Conservation (phyloP, 2,329 filamentous ascomycete genomes). For the Fusarium sp. region DNA sequence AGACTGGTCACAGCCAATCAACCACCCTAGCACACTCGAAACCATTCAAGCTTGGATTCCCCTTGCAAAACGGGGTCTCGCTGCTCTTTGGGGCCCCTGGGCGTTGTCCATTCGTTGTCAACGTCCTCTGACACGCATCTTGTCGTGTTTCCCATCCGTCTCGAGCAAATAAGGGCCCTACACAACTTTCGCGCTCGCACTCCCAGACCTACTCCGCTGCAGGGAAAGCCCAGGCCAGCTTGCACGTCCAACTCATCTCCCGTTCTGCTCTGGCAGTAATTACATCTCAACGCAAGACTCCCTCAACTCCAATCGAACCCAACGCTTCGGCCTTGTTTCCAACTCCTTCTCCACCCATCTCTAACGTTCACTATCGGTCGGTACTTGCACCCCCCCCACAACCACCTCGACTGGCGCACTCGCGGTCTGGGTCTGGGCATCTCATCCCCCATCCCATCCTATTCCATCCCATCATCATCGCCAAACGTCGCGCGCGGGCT, state of each 20-base stretch:
- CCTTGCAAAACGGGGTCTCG: conserved; percentile 12
- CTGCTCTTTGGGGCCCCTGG: neutral
- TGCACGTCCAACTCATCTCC: conserved; percentile 28
- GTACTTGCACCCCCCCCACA: conserved; percentile 24
- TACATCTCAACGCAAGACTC: neutral
- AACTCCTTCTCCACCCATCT: conserved; percentile 28
- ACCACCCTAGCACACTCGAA: conserved; percentile 25
- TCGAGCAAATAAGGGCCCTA: conserved; percentile 18
- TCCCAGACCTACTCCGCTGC: conserved; percentile 5
- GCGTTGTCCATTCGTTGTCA: neutral
- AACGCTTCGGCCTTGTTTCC: conserved; percentile 18
- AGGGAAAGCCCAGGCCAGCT: conserved; percentile 13
- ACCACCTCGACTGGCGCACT: conserved; percentile 3
- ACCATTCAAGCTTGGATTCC: conserved; percentile 20
- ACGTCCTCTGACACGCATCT: conserved; percentile 25
- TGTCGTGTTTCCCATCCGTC: conserved; percentile 31
- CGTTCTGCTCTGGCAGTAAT: conserved; percentile 7
- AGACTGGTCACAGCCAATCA: conserved; percentile 21
- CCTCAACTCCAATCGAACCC: conserved; percentile 12
- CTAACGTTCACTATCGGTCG: conserved; percentile 31
- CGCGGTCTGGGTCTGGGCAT: conserved; percentile 15
- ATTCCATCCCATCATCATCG: neutral
- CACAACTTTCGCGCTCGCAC: neutral
- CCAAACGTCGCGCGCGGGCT: neutral
- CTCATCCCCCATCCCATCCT: conserved; percentile 7